A percentile compares a stretch with the other conserved stretches of the same genome.
Evolutionary conservation across 495 filamentous ascomycete species (phyloP).

Genomic region (Annulohypoxylon moriforme): DNA sequence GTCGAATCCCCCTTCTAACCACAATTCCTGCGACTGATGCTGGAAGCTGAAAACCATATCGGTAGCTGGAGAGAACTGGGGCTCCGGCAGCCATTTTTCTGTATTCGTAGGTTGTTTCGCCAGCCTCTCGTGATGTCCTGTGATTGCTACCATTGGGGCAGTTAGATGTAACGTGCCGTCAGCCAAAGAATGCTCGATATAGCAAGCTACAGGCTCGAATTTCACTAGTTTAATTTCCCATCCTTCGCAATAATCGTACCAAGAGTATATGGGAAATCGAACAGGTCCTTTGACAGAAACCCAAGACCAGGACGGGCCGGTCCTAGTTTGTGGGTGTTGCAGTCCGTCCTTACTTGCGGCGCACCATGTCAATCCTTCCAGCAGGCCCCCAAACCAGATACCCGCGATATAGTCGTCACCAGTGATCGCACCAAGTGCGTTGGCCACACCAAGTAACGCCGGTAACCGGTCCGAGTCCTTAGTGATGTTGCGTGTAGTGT

Average conservation of each 20-base stretch:
- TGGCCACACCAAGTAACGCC: neutral
- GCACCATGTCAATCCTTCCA: neutral
- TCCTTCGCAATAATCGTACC: neutral
- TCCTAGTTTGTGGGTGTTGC: neutral
- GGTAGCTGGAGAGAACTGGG: neutral
- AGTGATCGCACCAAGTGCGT: neutral
- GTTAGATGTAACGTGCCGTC: neutral
- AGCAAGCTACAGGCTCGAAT: neutral
- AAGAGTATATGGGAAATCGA: neutral
- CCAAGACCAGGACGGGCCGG: neutral
- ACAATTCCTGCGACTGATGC: neutral
- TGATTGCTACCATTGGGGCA: neutral
- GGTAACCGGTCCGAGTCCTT: neutral
- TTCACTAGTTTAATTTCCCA: neutral
- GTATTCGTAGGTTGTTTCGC: neutral
- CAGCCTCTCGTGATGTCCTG: neutral
- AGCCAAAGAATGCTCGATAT: neutral
- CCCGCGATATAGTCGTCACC: neutral
- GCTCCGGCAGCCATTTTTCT: neutral
- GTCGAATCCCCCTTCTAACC: neutral
- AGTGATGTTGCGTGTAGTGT: neutral
- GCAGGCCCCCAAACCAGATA: neutral
- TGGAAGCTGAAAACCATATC: neutral
- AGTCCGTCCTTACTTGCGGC: neutral
- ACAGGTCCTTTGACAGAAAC: neutral